Conservation (phyloP, 148 eudicot genomes). For the Cornus kousa region DNA sequence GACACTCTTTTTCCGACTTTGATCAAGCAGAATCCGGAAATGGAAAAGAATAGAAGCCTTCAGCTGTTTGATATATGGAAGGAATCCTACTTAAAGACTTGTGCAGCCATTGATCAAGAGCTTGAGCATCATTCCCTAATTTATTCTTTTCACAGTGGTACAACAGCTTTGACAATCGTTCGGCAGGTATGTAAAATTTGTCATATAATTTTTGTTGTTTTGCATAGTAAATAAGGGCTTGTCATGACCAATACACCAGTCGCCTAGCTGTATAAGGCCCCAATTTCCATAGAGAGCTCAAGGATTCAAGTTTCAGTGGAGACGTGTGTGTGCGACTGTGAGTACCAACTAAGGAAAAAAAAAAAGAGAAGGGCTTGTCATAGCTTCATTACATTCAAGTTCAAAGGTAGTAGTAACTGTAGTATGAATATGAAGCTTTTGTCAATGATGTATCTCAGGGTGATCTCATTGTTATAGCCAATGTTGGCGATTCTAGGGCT, state of each 20-base stretch:
- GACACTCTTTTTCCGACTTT: slow-evolving; percentile 42
- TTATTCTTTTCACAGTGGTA: slow-evolving; percentile 72
- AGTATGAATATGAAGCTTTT: not conserved
- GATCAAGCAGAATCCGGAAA: slow-evolving; percentile 17
- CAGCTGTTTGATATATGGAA: slow-evolving; percentile 56
- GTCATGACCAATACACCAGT: too few species aligned
- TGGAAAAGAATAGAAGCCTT: slow-evolving; percentile 16
- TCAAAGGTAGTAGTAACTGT: not conserved
- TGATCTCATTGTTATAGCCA: slow-evolving; percentile 55
- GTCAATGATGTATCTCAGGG: slow-evolving; percentile 39
- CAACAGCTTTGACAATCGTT: slow-evolving; percentile 65
- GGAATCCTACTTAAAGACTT: slow-evolving; percentile 54
- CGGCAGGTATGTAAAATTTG: slow-evolving; percentile 44
- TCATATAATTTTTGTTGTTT: not conserved
- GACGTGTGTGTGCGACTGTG: too few species aligned
- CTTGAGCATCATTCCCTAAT: slow-evolving; percentile 52
- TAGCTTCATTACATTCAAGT: not conserved
- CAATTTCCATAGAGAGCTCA: too few species aligned
- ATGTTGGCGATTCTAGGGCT: slow-evolving; percentile 84
- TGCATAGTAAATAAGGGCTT: not conserved
- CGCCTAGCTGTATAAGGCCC: too few species aligned
- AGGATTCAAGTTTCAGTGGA: too few species aligned
- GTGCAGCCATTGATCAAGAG: slow-evolving; percentile 65
- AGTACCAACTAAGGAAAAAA: too few species aligned
- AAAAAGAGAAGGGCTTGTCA: not conserved